A percentile compares a stretch with the other conserved stretches of the same genome.
These are phyloP conservation scores for Xylaria scruposa DNA, from an alignment of 495 filamentous ascomycete species.

Conservation along the genomic window DNA sequence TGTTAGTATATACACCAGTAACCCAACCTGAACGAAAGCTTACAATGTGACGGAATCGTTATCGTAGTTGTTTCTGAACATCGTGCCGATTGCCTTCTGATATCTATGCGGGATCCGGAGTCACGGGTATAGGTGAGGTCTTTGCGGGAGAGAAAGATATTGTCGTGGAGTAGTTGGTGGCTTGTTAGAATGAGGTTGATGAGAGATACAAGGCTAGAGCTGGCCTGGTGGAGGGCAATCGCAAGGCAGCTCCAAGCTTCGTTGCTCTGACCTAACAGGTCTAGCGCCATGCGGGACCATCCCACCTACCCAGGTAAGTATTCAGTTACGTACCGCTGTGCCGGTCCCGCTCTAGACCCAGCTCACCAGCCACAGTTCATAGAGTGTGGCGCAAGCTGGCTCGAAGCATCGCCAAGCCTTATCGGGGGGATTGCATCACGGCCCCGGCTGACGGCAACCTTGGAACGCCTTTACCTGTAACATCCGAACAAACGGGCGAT, in stretches of 20 bases:
- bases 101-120: slow-evolving; percentile 17
- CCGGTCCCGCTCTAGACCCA: slow-evolving; percentile 4
- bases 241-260: slow-evolving; percentile 47
- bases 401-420: slow-evolving; percentile 15
- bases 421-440: slow-evolving; percentile 32
- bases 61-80: slow-evolving; percentile 99
- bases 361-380: slow-evolving; percentile 25
- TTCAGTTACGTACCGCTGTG: slow-evolving; percentile 31
- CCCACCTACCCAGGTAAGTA: slow-evolving; percentile 11
- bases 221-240: slow-evolving; percentile 27
- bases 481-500: slow-evolving; percentile 25
- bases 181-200: slow-evolving; percentile 30
- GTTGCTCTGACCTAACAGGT: slow-evolving; percentile 37
- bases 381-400: slow-evolving; percentile 43
- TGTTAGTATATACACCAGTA: slow-evolving; percentile 27
- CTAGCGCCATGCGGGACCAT: slow-evolving; percentile 32
- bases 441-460: slow-evolving; percentile 42
- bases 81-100: slow-evolving; percentile 51
- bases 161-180: slow-evolving; percentile 10
- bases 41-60: slow-evolving; percentile 99
- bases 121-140: background rate
- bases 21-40: slow-evolving; percentile 44
- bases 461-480: background rate
- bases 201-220: slow-evolving; percentile 37
- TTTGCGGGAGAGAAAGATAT: slow-evolving; percentile 4